A percentile compares a stretch with the other conserved stretches of the same genome.
phyloP scores from a whole-genome alignment of 2,329 filamentous ascomycete genomes.

The Alternaria sp. region DNA sequence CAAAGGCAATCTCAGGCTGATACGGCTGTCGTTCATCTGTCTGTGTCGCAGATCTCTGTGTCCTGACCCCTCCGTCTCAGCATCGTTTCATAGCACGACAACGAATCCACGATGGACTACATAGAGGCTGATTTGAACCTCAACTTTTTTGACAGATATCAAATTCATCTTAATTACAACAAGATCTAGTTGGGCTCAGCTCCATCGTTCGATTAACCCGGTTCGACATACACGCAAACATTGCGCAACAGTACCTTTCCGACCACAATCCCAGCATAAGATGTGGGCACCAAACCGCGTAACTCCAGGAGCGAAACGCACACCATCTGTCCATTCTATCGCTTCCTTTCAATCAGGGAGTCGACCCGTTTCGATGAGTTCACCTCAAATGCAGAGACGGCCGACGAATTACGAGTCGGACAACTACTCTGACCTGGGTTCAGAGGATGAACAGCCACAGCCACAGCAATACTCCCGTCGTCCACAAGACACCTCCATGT shows the following conservation, averaged over 20 bases:
- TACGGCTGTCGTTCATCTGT: constrained; percentile 21
- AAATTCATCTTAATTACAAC: neutral
- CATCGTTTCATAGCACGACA: constrained; percentile 36
- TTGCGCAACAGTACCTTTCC: neutral
- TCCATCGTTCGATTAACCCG: neutral
- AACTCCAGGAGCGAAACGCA: constrained; percentile 34
- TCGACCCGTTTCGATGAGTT: constrained; percentile 14
- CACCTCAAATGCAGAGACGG: constrained; percentile 30
- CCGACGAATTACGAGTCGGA: constrained; percentile 41
- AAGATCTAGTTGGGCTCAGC: neutral
- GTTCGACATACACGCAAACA: neutral
- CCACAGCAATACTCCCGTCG: constrained; percentile 11
- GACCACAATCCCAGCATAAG: constrained; percentile 7
- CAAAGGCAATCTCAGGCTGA: constrained; percentile 2
- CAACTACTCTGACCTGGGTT: constrained; percentile 36
- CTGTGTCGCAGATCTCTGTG: constrained; percentile 28
- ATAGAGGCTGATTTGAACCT: neutral
- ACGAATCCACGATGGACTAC: constrained; percentile 19
- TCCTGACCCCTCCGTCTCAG: constrained; percentile 39
- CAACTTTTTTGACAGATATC: neutral
- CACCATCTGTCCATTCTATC: constrained; percentile 40
- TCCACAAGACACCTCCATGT: constrained; percentile 25
- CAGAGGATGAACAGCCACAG: constrained; percentile 31
- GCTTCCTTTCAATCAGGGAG: constrained; percentile 32
- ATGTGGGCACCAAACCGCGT: constrained; percentile 45